Conservation (phyloP, 2,329 filamentous ascomycete species). For the Fusarium heterosporum region DNA sequence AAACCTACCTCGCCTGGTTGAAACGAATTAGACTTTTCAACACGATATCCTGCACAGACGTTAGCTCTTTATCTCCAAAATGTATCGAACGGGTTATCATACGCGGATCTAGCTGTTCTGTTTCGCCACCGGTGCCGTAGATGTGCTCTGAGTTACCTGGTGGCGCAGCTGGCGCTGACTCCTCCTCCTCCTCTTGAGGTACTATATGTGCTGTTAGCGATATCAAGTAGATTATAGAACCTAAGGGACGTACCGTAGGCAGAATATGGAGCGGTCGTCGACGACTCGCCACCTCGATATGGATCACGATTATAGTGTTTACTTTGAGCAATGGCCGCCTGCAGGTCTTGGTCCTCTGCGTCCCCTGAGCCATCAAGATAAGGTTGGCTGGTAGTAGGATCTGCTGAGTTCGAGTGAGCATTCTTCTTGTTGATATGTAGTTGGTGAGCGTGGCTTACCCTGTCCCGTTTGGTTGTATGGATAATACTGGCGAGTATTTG, state of each 20-base stretch:
- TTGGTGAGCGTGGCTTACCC: conserved; percentile 8
- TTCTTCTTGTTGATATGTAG: background rate
- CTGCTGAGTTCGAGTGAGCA: conserved; percentile 10
- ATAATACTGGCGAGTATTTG: conserved; percentile 20
- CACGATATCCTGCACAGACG: conserved; percentile 53
- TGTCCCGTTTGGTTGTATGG: conserved; percentile 9
- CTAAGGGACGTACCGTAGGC: conserved; percentile 21
- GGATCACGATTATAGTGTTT: conserved; percentile 15
- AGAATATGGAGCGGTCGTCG: conserved; percentile 15
- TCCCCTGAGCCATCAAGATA: conserved; percentile 7
- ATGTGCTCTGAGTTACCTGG: conserved; percentile 28
- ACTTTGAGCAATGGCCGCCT: conserved; percentile 28
- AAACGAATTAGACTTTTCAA: conserved; percentile 55
- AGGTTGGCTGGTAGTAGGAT: conserved; percentile 10
- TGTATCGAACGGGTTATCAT: conserved; percentile 16
- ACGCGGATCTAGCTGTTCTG: conserved; percentile 54
- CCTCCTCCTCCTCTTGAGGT: conserved; percentile 41
- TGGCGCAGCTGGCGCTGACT: conserved; percentile 43
- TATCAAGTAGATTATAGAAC: background rate
- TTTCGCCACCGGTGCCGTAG: conserved; percentile 30
- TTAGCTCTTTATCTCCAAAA: conserved; percentile 14
- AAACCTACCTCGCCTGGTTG: conserved; percentile 55
- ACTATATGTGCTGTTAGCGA: conserved; percentile 3
- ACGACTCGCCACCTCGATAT: conserved; percentile 28
- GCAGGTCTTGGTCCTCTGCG: conserved; percentile 22